Evolutionary conservation across 2,329 filamentous ascomycete genomes (phyloP).

Genomic region (Penicillium sp.): DNA sequence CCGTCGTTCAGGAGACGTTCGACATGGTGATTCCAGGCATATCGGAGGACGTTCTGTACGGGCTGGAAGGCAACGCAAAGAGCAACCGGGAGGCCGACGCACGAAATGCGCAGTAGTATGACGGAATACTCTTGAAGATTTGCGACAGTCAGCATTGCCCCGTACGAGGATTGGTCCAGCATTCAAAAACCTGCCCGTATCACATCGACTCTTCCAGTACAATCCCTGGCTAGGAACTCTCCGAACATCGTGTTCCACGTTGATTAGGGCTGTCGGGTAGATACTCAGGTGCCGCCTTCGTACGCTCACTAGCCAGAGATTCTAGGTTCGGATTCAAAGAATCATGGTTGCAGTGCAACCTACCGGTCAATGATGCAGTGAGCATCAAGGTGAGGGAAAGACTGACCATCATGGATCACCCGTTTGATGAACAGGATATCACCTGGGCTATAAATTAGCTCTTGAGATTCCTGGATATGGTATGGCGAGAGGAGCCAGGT

Average conservation of each 20-base stretch:
- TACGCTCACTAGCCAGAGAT: too few species aligned
- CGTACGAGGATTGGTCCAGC: too few species aligned
- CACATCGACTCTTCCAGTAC: too few species aligned
- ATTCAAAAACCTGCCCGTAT: too few species aligned
- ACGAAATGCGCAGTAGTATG: neutral
- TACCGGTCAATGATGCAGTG: slow-evolving; percentile 23
- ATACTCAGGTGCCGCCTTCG: too few species aligned
- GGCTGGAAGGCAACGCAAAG: slow-evolving; percentile 41
- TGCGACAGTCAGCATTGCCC: too few species aligned
- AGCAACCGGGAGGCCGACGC: slow-evolving; percentile 16
- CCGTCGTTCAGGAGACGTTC: slow-evolving; percentile 56
- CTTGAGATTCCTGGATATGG: neutral
- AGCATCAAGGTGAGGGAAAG: slow-evolving; percentile 5
- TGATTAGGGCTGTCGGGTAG: too few species aligned
- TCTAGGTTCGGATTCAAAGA: slow-evolving; percentile 14
- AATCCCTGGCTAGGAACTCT: too few species aligned
- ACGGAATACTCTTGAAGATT: too few species aligned
- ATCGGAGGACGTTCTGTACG: slow-evolving; percentile 36
- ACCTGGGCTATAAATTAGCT: neutral
- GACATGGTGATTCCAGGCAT: slow-evolving; percentile 55
- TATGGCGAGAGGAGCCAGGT: neutral
- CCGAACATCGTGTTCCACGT: too few species aligned
- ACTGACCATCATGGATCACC: neutral
- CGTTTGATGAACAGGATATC: neutral
- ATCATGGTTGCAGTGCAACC: slow-evolving; percentile 24